Percentiles rank a stretch among this genome's conserved stretches.
Conservation (phyloP, 192 early-diverging fungal species). For the Spizellomyces punctatus region DNA sequence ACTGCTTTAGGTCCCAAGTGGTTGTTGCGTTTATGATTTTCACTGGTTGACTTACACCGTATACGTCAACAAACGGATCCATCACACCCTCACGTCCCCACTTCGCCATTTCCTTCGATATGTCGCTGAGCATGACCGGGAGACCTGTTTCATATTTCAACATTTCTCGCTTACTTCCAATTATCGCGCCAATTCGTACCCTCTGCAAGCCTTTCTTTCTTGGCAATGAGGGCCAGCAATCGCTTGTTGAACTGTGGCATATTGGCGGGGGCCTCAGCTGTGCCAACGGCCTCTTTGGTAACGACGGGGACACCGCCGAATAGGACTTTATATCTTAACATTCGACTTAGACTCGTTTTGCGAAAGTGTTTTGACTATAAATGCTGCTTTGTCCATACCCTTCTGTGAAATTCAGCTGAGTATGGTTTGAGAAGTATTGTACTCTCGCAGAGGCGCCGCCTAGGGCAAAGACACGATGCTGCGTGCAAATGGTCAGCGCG, state of each 20-base stretch:
- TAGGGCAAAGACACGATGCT: neutral
- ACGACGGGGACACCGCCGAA: slow-evolving; percentile 1
- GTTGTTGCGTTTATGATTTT: too few relatives aligned
- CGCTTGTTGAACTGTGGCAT: neutral
- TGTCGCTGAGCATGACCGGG: neutral
- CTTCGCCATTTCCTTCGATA: neutral
- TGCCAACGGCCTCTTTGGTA: neutral
- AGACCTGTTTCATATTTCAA: neutral
- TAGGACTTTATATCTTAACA: neutral
- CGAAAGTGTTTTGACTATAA: too few relatives aligned
- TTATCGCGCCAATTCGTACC: neutral
- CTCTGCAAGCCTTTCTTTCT: neutral
- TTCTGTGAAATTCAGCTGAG: neutral
- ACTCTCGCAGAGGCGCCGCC: neutral
- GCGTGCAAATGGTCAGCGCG: too few relatives aligned
- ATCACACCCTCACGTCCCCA: neutral
- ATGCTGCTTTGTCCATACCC: neutral
- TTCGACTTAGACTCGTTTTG: too few relatives aligned
- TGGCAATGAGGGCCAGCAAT: neutral
- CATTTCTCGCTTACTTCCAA: too few relatives aligned
- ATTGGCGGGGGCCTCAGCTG: neutral
- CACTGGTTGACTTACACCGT: neutral
- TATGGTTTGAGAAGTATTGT: neutral
- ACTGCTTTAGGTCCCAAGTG: too few relatives aligned
- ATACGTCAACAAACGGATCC: neutral